Conservation (phyloP, 139 green algal genomes). For the Chlamydomonas eustigma region DNA sequence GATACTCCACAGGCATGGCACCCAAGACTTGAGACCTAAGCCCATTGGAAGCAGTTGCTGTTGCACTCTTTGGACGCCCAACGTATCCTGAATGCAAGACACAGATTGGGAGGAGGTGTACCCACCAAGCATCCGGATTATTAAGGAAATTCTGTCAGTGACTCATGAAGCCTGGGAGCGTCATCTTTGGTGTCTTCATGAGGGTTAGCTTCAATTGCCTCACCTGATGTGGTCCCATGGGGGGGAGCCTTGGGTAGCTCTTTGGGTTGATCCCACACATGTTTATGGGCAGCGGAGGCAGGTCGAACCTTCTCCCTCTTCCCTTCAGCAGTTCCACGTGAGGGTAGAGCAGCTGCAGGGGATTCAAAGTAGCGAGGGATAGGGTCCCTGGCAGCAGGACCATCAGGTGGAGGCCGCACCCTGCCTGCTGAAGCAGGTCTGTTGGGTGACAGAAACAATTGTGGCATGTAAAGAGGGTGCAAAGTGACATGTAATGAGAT, state of each 20-base stretch:
- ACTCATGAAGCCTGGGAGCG: no score
- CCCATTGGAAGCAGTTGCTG: no score
- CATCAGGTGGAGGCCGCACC: neutral
- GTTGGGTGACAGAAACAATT: no score
- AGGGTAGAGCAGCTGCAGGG: neutral
- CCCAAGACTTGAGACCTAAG: no score
- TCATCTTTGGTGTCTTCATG: no score
- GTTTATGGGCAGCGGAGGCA: constrained; percentile 22
- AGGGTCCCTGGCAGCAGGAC: neutral
- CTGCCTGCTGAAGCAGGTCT: constrained; percentile 18
- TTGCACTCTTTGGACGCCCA: constrained; percentile 13
- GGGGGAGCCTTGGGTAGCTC: constrained; percentile 22
- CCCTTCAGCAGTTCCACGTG: neutral
- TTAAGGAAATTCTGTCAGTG: no score
- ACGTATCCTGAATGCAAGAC: no score
- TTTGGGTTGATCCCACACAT: constrained; percentile 30
- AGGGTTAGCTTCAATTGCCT: no score
- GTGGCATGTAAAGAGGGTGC: no score
- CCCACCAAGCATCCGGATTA: no score
- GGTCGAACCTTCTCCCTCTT: neutral
- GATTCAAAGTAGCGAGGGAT: neutral
- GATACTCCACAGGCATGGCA: constrained; percentile 13
- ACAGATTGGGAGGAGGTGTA: no score
- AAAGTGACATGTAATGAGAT: no score
- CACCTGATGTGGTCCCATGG: neutral